Conservation (phyloP, 2,329 filamentous ascomycete species). For the Nothomitra cinnamomea region DNA sequence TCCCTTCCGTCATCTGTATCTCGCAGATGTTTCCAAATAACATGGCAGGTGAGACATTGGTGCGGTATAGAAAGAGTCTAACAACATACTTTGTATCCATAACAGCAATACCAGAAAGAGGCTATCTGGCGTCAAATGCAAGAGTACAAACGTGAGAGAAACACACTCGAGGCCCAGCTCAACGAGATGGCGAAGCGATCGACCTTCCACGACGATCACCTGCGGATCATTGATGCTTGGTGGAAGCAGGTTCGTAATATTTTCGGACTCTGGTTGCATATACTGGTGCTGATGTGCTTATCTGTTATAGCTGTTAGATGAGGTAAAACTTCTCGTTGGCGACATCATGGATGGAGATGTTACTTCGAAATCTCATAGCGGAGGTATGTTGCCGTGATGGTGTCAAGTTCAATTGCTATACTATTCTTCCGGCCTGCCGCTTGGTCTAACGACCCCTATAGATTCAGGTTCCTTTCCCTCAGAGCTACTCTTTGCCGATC, state of each 20-base stretch:
- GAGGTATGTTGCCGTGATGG: slow-evolving; percentile 20
- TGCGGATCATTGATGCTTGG: slow-evolving; percentile 83
- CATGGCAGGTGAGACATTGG: background rate
- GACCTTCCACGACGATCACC: slow-evolving; percentile 77
- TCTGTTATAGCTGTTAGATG: slow-evolving; percentile 38
- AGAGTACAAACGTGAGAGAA: slow-evolving; percentile 86
- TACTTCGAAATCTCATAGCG: slow-evolving; percentile 25
- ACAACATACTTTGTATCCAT: slow-evolving; percentile 10
- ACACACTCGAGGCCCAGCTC: slow-evolving; percentile 62
- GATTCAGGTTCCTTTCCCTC: background rate
- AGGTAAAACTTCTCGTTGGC: slow-evolving; percentile 42
- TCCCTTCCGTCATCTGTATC: slow-evolving; percentile 14
- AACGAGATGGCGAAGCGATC: slow-evolving; percentile 64
- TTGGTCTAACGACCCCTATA: background rate
- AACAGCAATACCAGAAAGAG: slow-evolving; percentile 80
- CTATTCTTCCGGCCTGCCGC: background rate
- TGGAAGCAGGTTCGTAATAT: slow-evolving; percentile 60
- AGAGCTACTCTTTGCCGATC: slow-evolving; percentile 34
- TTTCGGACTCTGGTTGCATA: background rate
- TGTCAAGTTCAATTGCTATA: background rate
- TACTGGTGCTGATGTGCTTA: background rate
- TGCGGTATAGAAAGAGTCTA: slow-evolving; percentile 1
- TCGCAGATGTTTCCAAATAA: background rate
- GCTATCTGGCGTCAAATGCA: slow-evolving; percentile 95
- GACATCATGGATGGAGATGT: slow-evolving; percentile 22